These are phyloP conservation scores for Mimosa pudica DNA, from an alignment of 306 rosid genomes.

Conservation along the genomic window DNA sequence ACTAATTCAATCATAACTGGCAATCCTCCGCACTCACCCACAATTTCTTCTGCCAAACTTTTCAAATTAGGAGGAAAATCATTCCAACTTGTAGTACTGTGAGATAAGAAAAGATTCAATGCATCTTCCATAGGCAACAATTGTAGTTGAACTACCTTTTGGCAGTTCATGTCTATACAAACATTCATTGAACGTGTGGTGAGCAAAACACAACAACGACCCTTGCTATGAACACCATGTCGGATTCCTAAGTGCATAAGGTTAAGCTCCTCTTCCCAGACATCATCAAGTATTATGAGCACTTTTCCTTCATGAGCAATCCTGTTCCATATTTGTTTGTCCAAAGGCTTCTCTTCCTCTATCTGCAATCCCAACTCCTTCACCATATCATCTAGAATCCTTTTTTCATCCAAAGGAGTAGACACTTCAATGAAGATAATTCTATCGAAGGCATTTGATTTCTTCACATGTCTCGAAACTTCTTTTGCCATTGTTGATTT, in stretches of 20 bases:
- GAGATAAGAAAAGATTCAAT: constrained; percentile 13
- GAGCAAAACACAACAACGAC: constrained; percentile 23
- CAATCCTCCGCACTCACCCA: constrained; percentile 24
- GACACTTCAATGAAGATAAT: not conserved
- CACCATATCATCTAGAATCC: constrained; percentile 28
- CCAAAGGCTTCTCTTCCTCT: not conserved
- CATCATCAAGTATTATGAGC: constrained; percentile 39
- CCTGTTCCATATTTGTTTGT: constrained; percentile 3
- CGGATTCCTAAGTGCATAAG: constrained; percentile 26
- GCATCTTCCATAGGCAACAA: constrained; percentile 16
- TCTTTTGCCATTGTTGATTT: constrained; percentile 32
- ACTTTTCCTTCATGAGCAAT: not conserved
- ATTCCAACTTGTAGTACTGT: not conserved
- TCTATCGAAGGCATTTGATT: not conserved
- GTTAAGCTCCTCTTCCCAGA: not conserved
- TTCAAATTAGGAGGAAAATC: not conserved
- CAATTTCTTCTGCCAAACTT: not conserved
- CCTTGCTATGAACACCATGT: not conserved
- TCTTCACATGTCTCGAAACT: constrained; percentile 8
- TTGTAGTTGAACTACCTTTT: not conserved
- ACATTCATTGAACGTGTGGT: not conserved
- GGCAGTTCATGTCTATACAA: constrained; percentile 17
- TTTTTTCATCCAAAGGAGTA: not conserved
- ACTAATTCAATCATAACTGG: constrained; percentile 8
- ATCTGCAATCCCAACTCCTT: constrained; percentile 6